Evolutionary conservation across 805 yeast species (phyloP), one percentile per base, ranked within the genome.

Genomic region (Pichia insulana): DNA sequence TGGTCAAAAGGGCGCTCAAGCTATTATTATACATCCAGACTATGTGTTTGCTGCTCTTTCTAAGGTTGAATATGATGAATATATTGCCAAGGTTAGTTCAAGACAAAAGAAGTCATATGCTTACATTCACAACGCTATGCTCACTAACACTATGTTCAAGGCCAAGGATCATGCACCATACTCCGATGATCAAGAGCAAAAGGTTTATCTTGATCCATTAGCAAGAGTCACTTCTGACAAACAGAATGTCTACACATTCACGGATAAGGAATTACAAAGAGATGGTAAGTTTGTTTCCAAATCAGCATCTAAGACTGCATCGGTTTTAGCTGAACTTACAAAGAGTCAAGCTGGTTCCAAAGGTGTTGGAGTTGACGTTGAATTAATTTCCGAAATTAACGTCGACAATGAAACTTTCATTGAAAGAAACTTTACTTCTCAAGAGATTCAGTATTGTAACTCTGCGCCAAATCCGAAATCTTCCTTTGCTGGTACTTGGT

Each of bases 1-100:
- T 64, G 99, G 99, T 63, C 99, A 92, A 72, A 92, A 92, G 75
- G 99, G 99, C 70, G 98, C 88, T 44, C 95, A 88, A 66, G 96
- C 96, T 37, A 68, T 92, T 62, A 83, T 80, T 43, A 74, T 92
- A 50, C 94, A 90, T 69, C 84, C 97, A 48, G 96, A 90, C 67
- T 92, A 88, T 76, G 73, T 94, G 67, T 87, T 69, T 62, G 94
- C 94, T 47, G 79, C 86, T 30, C 73, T 92, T 59, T 81, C 80
- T 59, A 74, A 76, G 65, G 61, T 68, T 32, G 74, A 82, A 50
- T 94, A 87, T 67, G 78, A 78, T 51, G 68, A 70, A 15, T 92
- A 92, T 64, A 76, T 71, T 47, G 57, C 61, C 40, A 86, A 80
- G 71, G 96, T 88, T 50, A 60, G 68, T 44, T 69, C 77, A 36